Evolutionary conservation across 306 rosid species (phyloP).

Genomic region (Quercus variabilis): DNA sequence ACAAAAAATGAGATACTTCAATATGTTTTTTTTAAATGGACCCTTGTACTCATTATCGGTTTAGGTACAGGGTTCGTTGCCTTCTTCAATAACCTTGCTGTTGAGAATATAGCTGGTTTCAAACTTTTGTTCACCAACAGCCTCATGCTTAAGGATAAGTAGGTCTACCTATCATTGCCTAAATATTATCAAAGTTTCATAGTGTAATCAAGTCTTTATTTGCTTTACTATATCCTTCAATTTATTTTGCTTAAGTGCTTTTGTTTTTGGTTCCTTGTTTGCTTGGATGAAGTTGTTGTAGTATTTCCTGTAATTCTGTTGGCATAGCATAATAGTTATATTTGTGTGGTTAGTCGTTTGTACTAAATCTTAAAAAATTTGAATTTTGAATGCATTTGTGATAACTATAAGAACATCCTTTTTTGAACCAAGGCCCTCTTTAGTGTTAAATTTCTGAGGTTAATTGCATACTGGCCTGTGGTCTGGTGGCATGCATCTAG

Average conservation of each 20-base stretch:
- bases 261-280: background rate
- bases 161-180: constrained; percentile 17
- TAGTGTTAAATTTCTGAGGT: background rate
- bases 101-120: constrained; percentile 78
- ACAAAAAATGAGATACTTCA: constrained; percentile 47
- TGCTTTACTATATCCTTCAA: background rate
- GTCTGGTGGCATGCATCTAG: background rate
- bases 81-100: constrained; percentile 65
- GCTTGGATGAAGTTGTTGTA: background rate
- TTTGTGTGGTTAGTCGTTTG: background rate
- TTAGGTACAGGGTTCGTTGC: constrained; percentile 69
- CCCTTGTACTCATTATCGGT: constrained; percentile 68
- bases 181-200: background rate
- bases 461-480: background rate
- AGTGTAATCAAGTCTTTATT: background rate
- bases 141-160: constrained; percentile 58
- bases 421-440: background rate
- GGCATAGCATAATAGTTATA: background rate
- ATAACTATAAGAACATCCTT: background rate
- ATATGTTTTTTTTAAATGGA: constrained; percentile 66
- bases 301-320: background rate
- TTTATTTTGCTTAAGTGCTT: background rate
- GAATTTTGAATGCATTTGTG: background rate
- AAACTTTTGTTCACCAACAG: constrained; percentile 55
- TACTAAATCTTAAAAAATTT: background rate